Conservation (phyloP, 352 stramenopile species). For the Globisporangium yorkense region DNA sequence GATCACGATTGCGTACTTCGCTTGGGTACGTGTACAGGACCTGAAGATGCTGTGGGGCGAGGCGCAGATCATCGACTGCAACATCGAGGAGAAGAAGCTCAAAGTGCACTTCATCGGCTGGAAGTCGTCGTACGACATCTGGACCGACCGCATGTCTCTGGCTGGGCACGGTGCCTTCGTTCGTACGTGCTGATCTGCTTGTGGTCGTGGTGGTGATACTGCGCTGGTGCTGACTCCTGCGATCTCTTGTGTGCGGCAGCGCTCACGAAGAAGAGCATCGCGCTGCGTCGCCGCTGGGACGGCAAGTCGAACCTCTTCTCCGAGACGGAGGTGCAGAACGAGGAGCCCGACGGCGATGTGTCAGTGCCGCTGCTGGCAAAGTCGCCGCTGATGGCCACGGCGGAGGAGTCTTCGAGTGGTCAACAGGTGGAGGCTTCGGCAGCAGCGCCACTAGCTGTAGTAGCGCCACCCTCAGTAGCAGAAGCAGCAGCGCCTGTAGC, state of each 20-base stretch:
- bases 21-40: constrained; percentile 25
- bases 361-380: constrained; percentile 5
- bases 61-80: constrained; percentile 62
- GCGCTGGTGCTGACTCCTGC: not conserved
- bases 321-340: not conserved
- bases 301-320: constrained; percentile 16
- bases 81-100: constrained; percentile 51
- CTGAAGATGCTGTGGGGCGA: constrained; percentile 68
- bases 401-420: not conserved
- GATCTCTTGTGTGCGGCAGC: not conserved
- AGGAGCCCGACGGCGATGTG: not conserved
- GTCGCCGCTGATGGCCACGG: not conserved
- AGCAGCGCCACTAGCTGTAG: not conserved
- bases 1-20: too few relatives aligned
- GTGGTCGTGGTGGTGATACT: not conserved
- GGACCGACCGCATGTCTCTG: constrained; percentile 68
- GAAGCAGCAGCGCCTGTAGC: not conserved
- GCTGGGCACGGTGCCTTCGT: constrained; percentile 44
- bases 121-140: constrained; percentile 59
- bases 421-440: too few relatives aligned
- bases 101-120: constrained; percentile 72
- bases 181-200: constrained; percentile 23
- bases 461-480: not conserved
- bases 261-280: constrained; percentile 14
- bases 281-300: constrained; percentile 10